Conservation (phyloP, 805 yeast genomes). For the Cyberlindnera maclurae region DNA sequence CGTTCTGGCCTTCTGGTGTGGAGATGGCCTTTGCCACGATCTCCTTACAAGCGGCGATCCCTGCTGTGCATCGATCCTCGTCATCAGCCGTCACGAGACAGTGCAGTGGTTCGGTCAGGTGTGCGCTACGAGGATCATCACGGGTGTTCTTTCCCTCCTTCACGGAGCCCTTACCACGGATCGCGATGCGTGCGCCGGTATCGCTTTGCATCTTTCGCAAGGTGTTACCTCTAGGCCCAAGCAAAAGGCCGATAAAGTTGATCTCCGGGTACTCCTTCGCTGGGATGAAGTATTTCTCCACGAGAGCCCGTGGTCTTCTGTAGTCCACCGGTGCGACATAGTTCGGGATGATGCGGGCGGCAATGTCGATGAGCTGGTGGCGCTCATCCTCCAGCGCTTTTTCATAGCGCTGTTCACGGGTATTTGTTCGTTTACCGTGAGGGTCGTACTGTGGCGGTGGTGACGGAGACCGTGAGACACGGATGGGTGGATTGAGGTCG, state of each 20-base stretch:
- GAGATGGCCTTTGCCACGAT: constrained; percentile 77
- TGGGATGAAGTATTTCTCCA: constrained; percentile 81
- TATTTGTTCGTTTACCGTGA: constrained; percentile 77
- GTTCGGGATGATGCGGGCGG: constrained; percentile 64
- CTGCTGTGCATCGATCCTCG: constrained; percentile 68
- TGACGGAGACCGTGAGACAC: constrained; percentile 59
- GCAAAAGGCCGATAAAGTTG: constrained; percentile 81
- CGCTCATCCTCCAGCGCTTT: constrained; percentile 71
- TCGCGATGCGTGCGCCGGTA: constrained; percentile 84
- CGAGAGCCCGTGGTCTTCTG: constrained; percentile 58
- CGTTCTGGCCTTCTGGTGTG: constrained; percentile 92
- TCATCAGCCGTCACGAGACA: constrained; percentile 80
- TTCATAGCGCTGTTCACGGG: constrained; percentile 63
- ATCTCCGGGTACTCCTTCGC: constrained; percentile 82
- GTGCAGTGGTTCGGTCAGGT: constrained; percentile 78
- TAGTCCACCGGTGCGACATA: constrained; percentile 79
- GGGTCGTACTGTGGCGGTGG: constrained; percentile 91
- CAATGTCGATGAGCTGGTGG: constrained; percentile 67
- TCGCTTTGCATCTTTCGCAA: constrained; percentile 70
- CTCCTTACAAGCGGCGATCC: constrained; percentile 64
- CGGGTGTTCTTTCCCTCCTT: constrained; percentile 71
- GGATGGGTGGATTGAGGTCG: constrained; percentile 41
- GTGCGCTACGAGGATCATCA: constrained; percentile 31
- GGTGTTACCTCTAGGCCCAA: constrained; percentile 96
- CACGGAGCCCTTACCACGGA: constrained; percentile 93